phyloP scores from a whole-genome alignment of 2,329 filamentous ascomycete genomes.

The Penicillium sp. region DNA sequence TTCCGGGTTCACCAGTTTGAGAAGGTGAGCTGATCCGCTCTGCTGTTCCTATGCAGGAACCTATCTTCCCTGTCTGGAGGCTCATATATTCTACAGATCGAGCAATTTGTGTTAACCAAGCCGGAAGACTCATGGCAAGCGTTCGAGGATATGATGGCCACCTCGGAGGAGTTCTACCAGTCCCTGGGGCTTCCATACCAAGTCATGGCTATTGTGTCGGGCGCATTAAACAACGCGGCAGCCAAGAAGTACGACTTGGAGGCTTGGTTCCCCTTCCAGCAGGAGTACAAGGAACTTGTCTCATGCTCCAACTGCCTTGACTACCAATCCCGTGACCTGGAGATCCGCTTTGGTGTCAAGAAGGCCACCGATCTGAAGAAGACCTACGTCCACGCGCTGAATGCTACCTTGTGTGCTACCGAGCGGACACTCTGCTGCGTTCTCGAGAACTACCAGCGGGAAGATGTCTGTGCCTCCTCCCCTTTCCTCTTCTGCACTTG shows the following conservation, averaged over 20 bases:
- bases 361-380: constrained; percentile 81
- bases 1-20: constrained; percentile 99
- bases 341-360: constrained; percentile 89
- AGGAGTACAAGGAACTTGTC: constrained; percentile 97
- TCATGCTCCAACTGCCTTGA: constrained; percentile 98
- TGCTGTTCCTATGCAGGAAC: not conserved
- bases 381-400: constrained; percentile 91
- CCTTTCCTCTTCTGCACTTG: not conserved
- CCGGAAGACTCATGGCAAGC: constrained; percentile 90
- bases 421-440: constrained; percentile 91
- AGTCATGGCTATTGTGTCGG: constrained; percentile 92
- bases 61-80: not conserved
- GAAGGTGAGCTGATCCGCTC: constrained; percentile 56
- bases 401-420: constrained; percentile 86
- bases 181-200: constrained; percentile 85
- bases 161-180: constrained; percentile 93
- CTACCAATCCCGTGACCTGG: constrained; percentile 90
- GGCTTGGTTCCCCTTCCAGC: constrained; percentile 94
- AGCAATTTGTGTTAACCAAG: constrained; percentile 78
- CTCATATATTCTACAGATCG: constrained; percentile 50
- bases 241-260: constrained; percentile 95
- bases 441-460: constrained; percentile 94
- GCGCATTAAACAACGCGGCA: constrained; percentile 84
- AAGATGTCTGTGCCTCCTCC: constrained; percentile 59
- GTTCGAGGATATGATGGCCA: constrained; percentile 89